Conservation (phyloP, 2,329 filamentous ascomycete genomes). For the Aureobasidium sp. region DNA sequence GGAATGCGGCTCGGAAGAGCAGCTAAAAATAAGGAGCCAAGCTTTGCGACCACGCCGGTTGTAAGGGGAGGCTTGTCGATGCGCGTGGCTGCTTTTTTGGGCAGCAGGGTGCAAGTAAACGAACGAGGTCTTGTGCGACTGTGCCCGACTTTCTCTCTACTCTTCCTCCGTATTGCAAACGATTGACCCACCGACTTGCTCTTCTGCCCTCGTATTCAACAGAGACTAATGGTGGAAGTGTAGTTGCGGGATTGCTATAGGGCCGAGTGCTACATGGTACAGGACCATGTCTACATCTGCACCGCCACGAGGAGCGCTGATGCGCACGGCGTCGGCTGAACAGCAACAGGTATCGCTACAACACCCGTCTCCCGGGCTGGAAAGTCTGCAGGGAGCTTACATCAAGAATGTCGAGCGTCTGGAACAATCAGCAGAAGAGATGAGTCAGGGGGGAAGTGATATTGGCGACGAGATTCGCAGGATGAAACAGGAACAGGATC, state of each 20-base stretch:
- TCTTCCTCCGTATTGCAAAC: not conserved
- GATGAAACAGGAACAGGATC: constrained; percentile 62
- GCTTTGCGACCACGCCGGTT: not conserved
- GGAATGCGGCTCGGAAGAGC: not conserved
- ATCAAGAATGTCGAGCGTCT: constrained; percentile 59
- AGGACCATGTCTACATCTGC: not conserved
- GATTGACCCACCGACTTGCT: not conserved
- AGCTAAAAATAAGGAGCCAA: constrained; percentile 5
- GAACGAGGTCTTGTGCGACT: not conserved
- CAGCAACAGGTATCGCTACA: constrained; percentile 7
- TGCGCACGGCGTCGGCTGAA: constrained; percentile 15
- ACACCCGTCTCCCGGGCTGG: constrained; percentile 12
- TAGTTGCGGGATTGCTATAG: not conserved
- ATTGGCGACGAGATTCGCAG: constrained; percentile 71
- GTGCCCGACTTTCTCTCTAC: not conserved
- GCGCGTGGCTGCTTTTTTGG: not conserved
- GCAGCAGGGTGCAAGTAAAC: not conserved
- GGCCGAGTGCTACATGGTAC: not conserved
- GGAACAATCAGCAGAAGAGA: constrained; percentile 64
- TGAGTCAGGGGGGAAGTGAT: constrained; percentile 63
- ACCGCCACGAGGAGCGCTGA: constrained; percentile 1
- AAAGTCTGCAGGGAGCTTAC: constrained; percentile 11
- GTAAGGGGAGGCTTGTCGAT: not conserved
- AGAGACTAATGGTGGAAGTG: not conserved
- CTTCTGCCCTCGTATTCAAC: not conserved